Evolutionary conservation across 2,329 filamentous ascomycete species (phyloP).

Genomic region (Sphaerulina vaccinii): DNA sequence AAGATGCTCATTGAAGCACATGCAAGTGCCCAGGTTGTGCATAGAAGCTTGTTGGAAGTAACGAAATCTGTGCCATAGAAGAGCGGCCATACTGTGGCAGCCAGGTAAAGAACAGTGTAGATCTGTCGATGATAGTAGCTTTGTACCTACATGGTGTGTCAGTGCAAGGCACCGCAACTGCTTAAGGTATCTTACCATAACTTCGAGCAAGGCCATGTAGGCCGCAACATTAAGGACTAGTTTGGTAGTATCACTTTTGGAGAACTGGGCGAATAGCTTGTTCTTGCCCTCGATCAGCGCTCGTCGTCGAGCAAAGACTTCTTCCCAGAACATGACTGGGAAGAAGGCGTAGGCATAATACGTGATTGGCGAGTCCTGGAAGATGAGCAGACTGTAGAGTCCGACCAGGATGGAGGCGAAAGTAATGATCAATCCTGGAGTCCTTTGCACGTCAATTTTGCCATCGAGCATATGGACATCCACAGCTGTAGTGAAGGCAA

Average conservation of each 20-base stretch:
- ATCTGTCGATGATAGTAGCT: conserved; percentile 91
- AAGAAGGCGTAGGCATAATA: conserved; percentile 95
- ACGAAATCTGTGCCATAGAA: conserved; percentile 74
- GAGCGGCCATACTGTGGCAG: conserved; percentile 75
- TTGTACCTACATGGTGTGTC: conserved; percentile 61
- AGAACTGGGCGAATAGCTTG: conserved; percentile 67
- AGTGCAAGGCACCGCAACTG: background rate
- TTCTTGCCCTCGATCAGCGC: conserved; percentile 67
- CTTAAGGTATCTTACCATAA: conserved; percentile 54
- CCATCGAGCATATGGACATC: conserved; percentile 82
- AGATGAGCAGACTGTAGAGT: conserved; percentile 74
- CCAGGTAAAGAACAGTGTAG: conserved; percentile 74
- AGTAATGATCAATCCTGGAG: conserved; percentile 56
- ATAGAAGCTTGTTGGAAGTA: conserved; percentile 61
- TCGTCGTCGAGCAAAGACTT: conserved; percentile 75
- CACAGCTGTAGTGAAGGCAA: conserved; percentile 83
- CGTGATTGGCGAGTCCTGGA: conserved; percentile 74
- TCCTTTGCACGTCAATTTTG: conserved; percentile 63
- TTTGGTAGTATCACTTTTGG: conserved; percentile 56
- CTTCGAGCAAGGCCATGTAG: conserved; percentile 75
- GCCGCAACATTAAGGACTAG: conserved; percentile 63
- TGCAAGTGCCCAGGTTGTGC: conserved; percentile 69
- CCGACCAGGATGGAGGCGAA: conserved; percentile 75
- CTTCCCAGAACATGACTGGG: conserved; percentile 94
- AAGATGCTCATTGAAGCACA: conserved; percentile 86